Evolutionary conservation across 768 basidiomycete species (phyloP), one percentile per base, ranked within the genome.

Genomic region (Collybiopsis confluens): DNA sequence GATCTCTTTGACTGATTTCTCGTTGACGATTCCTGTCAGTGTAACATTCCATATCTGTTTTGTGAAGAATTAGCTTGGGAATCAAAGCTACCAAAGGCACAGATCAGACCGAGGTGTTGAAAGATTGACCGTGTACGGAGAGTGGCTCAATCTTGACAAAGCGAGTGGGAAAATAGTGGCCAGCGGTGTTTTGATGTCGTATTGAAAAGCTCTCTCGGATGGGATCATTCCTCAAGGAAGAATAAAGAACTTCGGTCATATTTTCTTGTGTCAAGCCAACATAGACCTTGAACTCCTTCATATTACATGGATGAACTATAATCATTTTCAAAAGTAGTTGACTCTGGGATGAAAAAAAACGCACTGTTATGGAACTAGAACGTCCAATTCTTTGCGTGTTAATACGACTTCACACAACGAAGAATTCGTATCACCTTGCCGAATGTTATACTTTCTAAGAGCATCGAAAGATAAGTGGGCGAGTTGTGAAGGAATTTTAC

Each of bases 281-380:
- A 54, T 79, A 83, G 10, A 91, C 62, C 64, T 84, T 85, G 73
- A 92, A 87, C 53, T 90, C 87, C 63, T 88, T 89, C 83, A 88
- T 84, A 61, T 90, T 90, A 63, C 90, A 92, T 28, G 88, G 88
- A 67, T 91, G 89, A 18, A 78, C 89, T 91, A 56, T n/a, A 55
- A 56, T 11, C 59, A 61, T 45, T 55, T 43, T 30, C 20, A 38
- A 20, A 27, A 13, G 43, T 54, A 56, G 33, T 38, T 35, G 26
- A 33, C 47, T 48, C 45, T 27, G 50, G 40, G 2, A 45, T 26
- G 13, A 41, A 35, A 35, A 27, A 55, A 18, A 44, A 40, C 56
- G 21, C n/a, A 79, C 78, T 63, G 64, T 75, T 77, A 40, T 61
- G 63, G 59, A 68, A 78, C 80, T 80, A 58, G 50, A 27, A 52